Percentiles rank a stretch among this genome's conserved stretches.
phyloP scores from a whole-genome alignment of 441 rosid species.

The Adansonia gregorii region DNA sequence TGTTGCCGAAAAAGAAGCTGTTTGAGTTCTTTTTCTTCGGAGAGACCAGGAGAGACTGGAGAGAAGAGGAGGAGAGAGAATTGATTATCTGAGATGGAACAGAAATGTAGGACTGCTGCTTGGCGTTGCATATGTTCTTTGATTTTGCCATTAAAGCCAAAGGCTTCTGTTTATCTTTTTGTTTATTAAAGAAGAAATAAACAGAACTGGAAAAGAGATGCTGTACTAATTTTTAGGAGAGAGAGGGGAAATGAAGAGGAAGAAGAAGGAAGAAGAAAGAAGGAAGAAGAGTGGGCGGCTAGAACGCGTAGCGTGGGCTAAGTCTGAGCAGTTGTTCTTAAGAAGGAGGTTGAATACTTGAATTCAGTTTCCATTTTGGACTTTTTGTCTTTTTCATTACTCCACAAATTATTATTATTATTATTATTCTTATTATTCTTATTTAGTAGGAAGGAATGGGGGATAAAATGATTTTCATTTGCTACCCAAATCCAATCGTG shows the following conservation, averaged over 20 bases:
- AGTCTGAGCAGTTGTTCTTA: slow-evolving; percentile 44
- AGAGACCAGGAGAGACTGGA: slow-evolving; percentile 63
- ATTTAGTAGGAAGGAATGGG: no score
- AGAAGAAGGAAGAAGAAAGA: background rate
- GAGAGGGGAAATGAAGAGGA: background rate
- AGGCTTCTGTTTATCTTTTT: background rate
- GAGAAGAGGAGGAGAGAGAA: slow-evolving; percentile 61
- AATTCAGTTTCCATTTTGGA: background rate
- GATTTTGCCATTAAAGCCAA: slow-evolving; percentile 53
- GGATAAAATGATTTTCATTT: no score
- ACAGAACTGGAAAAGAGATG: background rate
- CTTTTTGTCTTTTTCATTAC: background rate
- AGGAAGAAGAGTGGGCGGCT: slow-evolving; percentile 42
- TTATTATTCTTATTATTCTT: no score
- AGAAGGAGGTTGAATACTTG: slow-evolving; percentile 27
- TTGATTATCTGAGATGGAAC: slow-evolving; percentile 75
- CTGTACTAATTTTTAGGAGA: background rate
- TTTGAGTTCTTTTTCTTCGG: slow-evolving; percentile 48
- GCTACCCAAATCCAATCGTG: no score
- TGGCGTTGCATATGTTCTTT: slow-evolving; percentile 43
- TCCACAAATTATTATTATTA: background rate
- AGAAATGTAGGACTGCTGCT: slow-evolving; percentile 63
- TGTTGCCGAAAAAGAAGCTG: slow-evolving; percentile 28
- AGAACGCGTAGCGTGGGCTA: slow-evolving; percentile 60
- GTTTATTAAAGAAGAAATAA: background rate